A percentile compares a stretch with the other conserved stretches of the same genome.
These are phyloP conservation scores for Pythium dissimile DNA, from an alignment of 352 stramenopile species.

Conservation along the genomic window DNA sequence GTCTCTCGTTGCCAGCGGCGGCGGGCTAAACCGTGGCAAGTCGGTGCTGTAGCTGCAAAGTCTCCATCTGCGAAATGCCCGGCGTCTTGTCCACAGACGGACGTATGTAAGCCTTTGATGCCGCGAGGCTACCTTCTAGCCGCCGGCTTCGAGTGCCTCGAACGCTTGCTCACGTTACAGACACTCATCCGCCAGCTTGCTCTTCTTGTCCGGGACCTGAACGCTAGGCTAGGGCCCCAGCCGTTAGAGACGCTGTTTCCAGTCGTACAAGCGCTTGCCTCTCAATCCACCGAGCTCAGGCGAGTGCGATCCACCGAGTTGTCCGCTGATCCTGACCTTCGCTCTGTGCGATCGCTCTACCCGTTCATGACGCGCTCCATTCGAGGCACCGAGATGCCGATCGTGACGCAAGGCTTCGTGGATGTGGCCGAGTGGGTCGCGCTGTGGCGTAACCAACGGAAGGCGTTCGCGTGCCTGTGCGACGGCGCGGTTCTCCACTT, in stretches of 20 bases:
- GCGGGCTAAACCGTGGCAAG: no score
- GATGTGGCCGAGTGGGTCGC: constrained; percentile 55
- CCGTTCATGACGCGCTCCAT: constrained; percentile 16
- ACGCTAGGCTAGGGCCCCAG: constrained; percentile 2
- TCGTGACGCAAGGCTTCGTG: constrained; percentile 49
- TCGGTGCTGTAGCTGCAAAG: no score
- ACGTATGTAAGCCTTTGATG: neutral
- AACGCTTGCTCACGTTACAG: constrained; percentile 5
- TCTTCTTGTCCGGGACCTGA: constrained; percentile 2
- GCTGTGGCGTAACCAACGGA: constrained; percentile 60
- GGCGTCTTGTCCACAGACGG: neutral
- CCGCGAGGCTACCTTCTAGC: constrained; percentile 3
- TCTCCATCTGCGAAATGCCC: neutral
- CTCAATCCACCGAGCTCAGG: constrained; percentile 7
- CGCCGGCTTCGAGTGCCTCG: constrained; percentile 6
- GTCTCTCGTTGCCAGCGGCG: no score
- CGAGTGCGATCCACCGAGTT: neutral
- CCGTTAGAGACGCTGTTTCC: constrained; percentile 4
- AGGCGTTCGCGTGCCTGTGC: constrained; percentile 60
- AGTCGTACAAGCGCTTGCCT: constrained; percentile 3
- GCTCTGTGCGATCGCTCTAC: constrained; percentile 14
- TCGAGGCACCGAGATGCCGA: constrained; percentile 12
- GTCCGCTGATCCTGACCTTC: neutral
- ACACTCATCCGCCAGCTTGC: constrained; percentile 3
- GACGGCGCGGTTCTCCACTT: constrained; percentile 54